Base-by-base conservation (phyloP, 1,284 basidiomycete genomes). In the Schizophyllum amplum region DNA sequence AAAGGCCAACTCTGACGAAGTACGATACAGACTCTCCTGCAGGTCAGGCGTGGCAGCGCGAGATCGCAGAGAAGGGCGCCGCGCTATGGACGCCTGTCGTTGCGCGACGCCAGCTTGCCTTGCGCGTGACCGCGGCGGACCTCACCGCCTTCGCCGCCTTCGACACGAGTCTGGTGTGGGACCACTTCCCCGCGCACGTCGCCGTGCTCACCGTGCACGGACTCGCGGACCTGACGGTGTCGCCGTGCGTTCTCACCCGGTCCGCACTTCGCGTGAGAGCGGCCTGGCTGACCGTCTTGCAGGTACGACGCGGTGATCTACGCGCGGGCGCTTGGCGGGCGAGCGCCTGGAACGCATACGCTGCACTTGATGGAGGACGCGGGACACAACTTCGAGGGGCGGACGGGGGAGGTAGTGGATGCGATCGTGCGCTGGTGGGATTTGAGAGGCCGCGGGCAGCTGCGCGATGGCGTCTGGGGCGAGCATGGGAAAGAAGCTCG, bases 221-320 rank as follows among this genome's bases (percentile, higher is more conserved):
- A 6, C 67, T 90, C 47, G 69, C 71, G 27, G 89, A 91, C 62
- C 64, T 69, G 47, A 77, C 75, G 33, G 86, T 90, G 0, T 84
- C 86, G 13, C 78, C 84, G 84, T 90, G 66, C 68, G 83, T 76
- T 17, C 47, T 17, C 25, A 5, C 11, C 23, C 24, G 55, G 51
- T 21, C 64, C 24, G 60, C 52, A 17, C 24, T n/a, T 5, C 50
- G 4, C 54, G 53, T 55, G 9, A 51, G 60, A 15, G 52, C 24
- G 50, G 53, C 46, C 21, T 52, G 50, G 13, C 21, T 33, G 42
- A 53, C 27, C 24, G 54, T 51, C 24, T 56, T 55, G 27, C 61
- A 89, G 87, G 47, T 86, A 83, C 63, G 88, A 91, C 64, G 86
- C 84, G 0, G 59, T 83, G 57, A 82, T 90, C 54, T 89, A 87